phyloP scores from a whole-genome alignment of 257 asterid species.

The Fraxinus pennsylvanica region DNA sequence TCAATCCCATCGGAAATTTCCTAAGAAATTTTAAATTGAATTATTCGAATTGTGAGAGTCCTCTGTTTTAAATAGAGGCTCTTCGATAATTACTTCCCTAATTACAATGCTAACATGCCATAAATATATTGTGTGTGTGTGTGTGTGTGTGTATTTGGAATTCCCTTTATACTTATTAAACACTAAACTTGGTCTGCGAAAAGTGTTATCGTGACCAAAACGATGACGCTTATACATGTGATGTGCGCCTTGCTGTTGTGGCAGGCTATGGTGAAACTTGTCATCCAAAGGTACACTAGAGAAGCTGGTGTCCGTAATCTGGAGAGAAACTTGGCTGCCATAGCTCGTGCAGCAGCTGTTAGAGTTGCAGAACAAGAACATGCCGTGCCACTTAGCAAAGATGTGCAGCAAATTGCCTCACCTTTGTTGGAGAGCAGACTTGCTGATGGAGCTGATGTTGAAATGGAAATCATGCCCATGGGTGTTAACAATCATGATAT shows the following conservation, averaged over 20 bases:
- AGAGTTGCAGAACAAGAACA: constrained; percentile 86
- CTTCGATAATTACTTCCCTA: no score
- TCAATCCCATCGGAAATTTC: no score
- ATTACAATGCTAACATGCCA: no score
- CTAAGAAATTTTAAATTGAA: no score
- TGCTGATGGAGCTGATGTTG: constrained; percentile 92
- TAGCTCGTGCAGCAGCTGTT: constrained; percentile 99
- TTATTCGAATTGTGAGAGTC: no score
- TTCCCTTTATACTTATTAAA: not conserved
- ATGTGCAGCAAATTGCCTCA: constrained; percentile 80
- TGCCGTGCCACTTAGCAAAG: constrained; percentile 76
- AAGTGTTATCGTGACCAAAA: not conserved
- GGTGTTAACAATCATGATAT: constrained; percentile 78
- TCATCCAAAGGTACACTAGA: constrained; percentile 92
- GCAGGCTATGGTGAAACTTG: constrained; percentile 81
- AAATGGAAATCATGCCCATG: constrained; percentile 96
- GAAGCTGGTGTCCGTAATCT: constrained; percentile 98
- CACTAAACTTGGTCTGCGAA: not conserved
- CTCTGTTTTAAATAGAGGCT: no score
- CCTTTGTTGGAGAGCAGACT: constrained; percentile 79
- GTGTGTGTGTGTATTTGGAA: not conserved
- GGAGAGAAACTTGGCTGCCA: constrained; percentile 95
- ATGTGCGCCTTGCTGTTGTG: constrained; percentile 25
- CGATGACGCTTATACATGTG: not conserved
- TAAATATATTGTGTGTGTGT: no score